A percentile compares a stretch with the other conserved stretches of the same genome.
Conservation (phyloP, 2,329 filamentous ascomycete genomes). For the Juglanconis sp. region DNA sequence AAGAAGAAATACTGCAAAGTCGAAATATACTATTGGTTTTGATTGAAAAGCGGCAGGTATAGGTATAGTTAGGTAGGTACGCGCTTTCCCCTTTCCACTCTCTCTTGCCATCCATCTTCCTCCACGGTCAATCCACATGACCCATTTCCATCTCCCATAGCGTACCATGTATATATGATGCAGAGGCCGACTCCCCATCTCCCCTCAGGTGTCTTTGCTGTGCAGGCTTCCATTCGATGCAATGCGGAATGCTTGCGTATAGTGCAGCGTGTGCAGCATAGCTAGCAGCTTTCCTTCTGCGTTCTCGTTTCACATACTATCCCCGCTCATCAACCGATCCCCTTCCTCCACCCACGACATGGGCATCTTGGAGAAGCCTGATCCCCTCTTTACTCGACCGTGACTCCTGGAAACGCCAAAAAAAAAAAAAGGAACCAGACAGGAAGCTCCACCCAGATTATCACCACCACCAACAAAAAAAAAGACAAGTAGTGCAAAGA, state of each 20-base stretch:
- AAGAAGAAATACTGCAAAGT: not conserved
- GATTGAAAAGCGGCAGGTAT: slow-evolving; percentile 5
- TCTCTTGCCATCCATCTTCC: not conserved
- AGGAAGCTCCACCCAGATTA: not conserved
- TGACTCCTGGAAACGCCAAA: slow-evolving; percentile 11
- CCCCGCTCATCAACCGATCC: too few relatives aligned
- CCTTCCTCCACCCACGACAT: not conserved
- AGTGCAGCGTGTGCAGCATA: not conserved
- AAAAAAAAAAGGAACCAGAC: not conserved
- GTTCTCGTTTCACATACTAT: too few relatives aligned
- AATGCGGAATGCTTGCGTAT: not conserved
- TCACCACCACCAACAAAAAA: not conserved
- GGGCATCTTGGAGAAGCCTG: too few relatives aligned
- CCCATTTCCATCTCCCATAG: not conserved
- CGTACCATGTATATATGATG: not conserved
- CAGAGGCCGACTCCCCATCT: not conserved
- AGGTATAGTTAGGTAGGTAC: slow-evolving; percentile 1
- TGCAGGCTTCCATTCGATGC: not conserved
- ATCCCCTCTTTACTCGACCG: not conserved
- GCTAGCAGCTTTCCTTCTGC: too few relatives aligned
- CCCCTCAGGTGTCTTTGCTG: not conserved
- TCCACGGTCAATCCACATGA: not conserved
- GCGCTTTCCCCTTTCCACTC: slow-evolving; percentile 1
- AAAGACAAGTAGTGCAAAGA: not conserved
- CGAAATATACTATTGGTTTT: slow-evolving; percentile 8